Evolutionary conservation across 2,329 filamentous ascomycete species (phyloP).

Genomic region (Camillea tinctor): DNA sequence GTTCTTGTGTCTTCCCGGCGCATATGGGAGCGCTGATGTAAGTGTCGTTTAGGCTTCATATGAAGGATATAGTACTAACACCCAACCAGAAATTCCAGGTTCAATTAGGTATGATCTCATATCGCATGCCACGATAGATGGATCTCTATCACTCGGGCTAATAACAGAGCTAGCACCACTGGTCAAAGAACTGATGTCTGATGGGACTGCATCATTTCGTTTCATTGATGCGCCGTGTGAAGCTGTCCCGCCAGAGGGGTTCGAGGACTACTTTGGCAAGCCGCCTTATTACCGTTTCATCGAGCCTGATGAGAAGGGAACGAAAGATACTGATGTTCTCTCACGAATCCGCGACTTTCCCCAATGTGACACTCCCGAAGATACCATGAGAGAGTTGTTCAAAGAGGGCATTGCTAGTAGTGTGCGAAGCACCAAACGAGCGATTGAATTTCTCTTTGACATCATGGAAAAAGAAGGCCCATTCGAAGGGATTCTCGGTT

Average conservation of each 20-base stretch:
- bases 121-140: slow-evolving; percentile 5
- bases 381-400: slow-evolving; percentile 53
- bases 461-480: slow-evolving; percentile 33
- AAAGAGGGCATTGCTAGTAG: slow-evolving; percentile 40
- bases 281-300: slow-evolving; percentile 57
- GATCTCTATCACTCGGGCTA: slow-evolving; percentile 18
- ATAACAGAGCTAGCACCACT: slow-evolving; percentile 40
- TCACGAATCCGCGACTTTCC: slow-evolving; percentile 55
- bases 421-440: slow-evolving; percentile 38
- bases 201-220: slow-evolving; percentile 47
- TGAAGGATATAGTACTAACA: slow-evolving; percentile 10
- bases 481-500: slow-evolving; percentile 33
- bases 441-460: slow-evolving; percentile 40
- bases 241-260: slow-evolving; percentile 50
- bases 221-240: slow-evolving; percentile 52
- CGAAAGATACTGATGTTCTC: slow-evolving; percentile 45
- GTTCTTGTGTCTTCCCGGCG: slow-evolving; percentile 57
- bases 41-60: slow-evolving; percentile 15
- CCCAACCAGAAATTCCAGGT: slow-evolving; percentile 52
- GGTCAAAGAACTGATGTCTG: slow-evolving; percentile 45
- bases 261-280: slow-evolving; percentile 56
- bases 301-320: slow-evolving; percentile 44
- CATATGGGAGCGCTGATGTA: slow-evolving; percentile 52
- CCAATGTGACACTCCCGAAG: slow-evolving; percentile 50
- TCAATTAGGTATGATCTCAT: slow-evolving; percentile 43